Percentiles rank a stretch among this genome's conserved stretches.
Evolutionary conservation across 345 rosid species (phyloP).

Genomic region (Gossypium longicalyx): DNA sequence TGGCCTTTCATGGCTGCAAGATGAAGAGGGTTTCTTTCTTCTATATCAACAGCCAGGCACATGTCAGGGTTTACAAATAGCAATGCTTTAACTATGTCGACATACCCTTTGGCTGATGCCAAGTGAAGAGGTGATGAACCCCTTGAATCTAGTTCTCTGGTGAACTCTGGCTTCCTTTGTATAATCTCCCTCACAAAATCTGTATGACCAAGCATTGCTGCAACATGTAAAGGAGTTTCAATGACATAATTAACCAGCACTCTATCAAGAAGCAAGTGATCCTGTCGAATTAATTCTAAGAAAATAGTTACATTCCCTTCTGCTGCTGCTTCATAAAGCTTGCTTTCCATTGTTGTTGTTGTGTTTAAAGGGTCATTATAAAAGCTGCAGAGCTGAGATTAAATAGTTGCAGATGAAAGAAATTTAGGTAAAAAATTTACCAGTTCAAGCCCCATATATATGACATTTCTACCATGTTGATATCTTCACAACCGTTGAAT

Average conservation of each 20-base stretch:
- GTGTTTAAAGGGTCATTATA: no score
- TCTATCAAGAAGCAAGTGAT: constrained; percentile 16
- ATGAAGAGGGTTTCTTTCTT: constrained; percentile 17
- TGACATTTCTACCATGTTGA: no score
- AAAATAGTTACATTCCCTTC: not conserved
- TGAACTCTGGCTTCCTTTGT: constrained; percentile 16
- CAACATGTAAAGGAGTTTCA: constrained; percentile 17
- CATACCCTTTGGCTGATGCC: constrained; percentile 18
- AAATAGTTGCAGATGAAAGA: not conserved
- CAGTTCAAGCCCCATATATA: no score
- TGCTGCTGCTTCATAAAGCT: constrained; percentile 11
- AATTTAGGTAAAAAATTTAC: not conserved
- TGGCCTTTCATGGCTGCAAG: constrained; percentile 18
- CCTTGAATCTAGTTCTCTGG: constrained; percentile 8
- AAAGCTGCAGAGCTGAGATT: no score
- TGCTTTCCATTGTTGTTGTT: not conserved
- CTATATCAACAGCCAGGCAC: constrained; percentile 10
- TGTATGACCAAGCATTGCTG: constrained; percentile 19
- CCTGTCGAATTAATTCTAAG: constrained; percentile 3
- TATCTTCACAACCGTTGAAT: not conserved
- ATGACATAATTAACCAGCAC: not conserved
- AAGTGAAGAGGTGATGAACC: constrained; percentile 18
- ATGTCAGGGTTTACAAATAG: constrained; percentile 9
- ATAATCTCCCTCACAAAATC: constrained; percentile 14
- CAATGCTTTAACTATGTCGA: constrained; percentile 14